A percentile compares a stretch with the other conserved stretches of the same genome.
phyloP scores from a whole-genome alignment of 202 grass and related monocot species.

The Panicum hallii region DNA sequence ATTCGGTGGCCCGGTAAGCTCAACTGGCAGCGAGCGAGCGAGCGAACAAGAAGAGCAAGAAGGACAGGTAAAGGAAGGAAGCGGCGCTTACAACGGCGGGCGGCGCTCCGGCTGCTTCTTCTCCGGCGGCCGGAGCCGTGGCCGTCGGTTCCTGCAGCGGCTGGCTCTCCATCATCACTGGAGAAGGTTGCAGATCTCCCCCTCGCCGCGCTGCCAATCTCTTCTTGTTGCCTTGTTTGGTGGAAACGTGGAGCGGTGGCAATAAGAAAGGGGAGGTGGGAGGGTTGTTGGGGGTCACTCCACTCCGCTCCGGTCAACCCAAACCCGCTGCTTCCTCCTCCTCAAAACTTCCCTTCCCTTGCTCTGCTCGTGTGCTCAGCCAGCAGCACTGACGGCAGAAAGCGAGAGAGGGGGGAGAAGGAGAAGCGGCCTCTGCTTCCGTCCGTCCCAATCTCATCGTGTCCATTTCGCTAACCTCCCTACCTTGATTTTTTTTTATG shows the following conservation, averaged over 20 bases:
- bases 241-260: constrained; percentile 18
- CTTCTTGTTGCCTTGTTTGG: not conserved
- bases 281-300: constrained; percentile 46
- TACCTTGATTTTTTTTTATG: not conserved
- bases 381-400: not conserved
- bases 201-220: not conserved
- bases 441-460: not conserved
- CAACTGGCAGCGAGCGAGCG: not conserved
- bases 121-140: not conserved
- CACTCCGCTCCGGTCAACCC: constrained; percentile 37
- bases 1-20: not conserved
- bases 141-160: constrained; percentile 53
- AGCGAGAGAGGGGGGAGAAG: not conserved
- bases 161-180: constrained; percentile 66
- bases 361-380: not conserved
- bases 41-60: not conserved
- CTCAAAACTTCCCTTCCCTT: not conserved
- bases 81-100: constrained; percentile 46
- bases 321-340: not conserved
- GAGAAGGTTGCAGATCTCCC: constrained; percentile 38
- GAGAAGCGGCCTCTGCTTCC: not conserved
- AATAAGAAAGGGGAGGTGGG: constrained; percentile 1
- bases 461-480: constrained; percentile 15
- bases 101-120: constrained; percentile 20
- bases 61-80: too few relatives aligned